Conservation (phyloP, 2,329 filamentous ascomycete species). For the Chalaropsis ovoidea region DNA sequence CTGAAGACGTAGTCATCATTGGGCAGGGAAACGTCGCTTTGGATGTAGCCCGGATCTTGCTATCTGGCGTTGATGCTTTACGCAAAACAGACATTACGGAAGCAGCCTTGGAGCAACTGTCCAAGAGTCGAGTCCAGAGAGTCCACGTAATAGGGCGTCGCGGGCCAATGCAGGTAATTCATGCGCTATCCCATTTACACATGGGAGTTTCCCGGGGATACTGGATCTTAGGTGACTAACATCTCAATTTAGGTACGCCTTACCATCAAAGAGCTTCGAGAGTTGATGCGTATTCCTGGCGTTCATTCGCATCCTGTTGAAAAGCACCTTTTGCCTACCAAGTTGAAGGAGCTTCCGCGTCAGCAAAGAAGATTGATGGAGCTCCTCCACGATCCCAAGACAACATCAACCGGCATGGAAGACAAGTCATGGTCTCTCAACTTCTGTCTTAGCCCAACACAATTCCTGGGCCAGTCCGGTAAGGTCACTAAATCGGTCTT, state of each 20-base stretch:
- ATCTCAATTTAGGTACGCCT: conserved; percentile 59
- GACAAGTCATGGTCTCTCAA: conserved; percentile 71
- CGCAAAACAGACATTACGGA: conserved; percentile 81
- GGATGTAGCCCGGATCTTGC: conserved; percentile 79
- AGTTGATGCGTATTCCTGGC: conserved; percentile 65
- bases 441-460: conserved; percentile 69
- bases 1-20: conserved; percentile 74
- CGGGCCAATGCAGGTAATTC: conserved; percentile 64
- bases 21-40: conserved; percentile 95
- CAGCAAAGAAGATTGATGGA: conserved; percentile 69
- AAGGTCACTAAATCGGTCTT: conserved; percentile 59
- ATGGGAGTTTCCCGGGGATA: background rate
- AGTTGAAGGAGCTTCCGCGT: conserved; percentile 61
- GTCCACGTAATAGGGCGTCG: conserved; percentile 83
- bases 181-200: conserved; percentile 29
- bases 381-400: conserved; percentile 51
- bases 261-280: conserved; percentile 87
- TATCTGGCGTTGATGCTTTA: conserved; percentile 64
- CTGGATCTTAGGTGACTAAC: conserved; percentile 17
- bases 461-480: conserved; percentile 48
- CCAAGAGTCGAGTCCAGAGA: conserved; percentile 61
- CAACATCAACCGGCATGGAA: conserved; percentile 46
- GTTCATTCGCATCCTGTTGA: conserved; percentile 65
- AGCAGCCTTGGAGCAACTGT: conserved; percentile 63
- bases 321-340: conserved; percentile 53